Percentiles rank a stretch among this genome's conserved stretches.
Conservation (phyloP, 2,329 filamentous ascomycete species). For the Colletotrichum tropicale region DNA sequence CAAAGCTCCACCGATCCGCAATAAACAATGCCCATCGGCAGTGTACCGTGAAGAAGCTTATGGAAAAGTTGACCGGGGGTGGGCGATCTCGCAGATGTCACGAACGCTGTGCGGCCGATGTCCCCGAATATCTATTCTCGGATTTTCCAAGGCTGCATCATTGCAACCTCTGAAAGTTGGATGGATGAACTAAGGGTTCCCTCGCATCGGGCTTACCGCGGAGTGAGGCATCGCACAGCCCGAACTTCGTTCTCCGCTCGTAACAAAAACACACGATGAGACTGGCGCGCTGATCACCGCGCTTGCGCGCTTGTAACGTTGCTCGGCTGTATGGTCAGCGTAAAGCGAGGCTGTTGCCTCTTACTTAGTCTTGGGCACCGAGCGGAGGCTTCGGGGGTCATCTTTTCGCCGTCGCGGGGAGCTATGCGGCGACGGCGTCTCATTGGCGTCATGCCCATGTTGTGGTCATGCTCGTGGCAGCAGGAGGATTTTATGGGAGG, state of each 20-base stretch:
- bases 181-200: not conserved
- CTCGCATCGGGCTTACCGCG: not conserved
- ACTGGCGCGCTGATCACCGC: not conserved
- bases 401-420: not conserved
- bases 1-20: not conserved
- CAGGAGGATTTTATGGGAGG: not conserved
- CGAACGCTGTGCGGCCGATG: not conserved
- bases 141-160: not conserved
- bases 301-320: slow-evolving; percentile 21
- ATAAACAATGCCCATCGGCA: not conserved
- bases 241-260: not conserved
- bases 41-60: not conserved
- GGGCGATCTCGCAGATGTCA: not conserved
- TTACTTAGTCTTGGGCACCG: no score
- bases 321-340: not conserved
- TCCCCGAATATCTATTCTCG: not conserved
- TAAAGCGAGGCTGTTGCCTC: not conserved
- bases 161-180: not conserved
- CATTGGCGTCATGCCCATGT: not conserved
- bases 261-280: not conserved
- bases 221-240: not conserved
- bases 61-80: not conserved
- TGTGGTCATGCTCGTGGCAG: not conserved
- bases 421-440: not conserved
- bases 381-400: not conserved